Evolutionary conservation across 768 basidiomycete species (phyloP), one percentile per base, ranked within the genome.

Genomic region (Leccinum uliginosum): DNA sequence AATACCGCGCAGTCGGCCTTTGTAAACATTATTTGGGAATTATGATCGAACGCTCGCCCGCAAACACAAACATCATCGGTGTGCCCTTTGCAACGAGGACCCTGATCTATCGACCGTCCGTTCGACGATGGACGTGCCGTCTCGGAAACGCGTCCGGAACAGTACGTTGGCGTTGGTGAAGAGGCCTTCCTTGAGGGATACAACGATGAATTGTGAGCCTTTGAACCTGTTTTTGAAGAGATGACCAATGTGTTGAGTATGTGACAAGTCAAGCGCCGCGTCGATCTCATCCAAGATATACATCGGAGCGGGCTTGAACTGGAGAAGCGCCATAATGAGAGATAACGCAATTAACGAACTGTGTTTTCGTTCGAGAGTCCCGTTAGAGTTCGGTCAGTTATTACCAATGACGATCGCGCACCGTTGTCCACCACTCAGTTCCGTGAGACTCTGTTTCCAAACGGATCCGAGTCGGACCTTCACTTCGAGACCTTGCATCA

Each of bases 281-380:
- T 98, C 97, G 60, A 99, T 96, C 74, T 99, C 97, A 74, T 99
- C 97, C 9, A 99, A 83, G 68, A 99, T 99, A 73, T 98, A 98
- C 93, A 98, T 94, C 3, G 94, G 96, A 15, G 96, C 95, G 8
- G 96, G 95, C 68, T 98, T 98, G 81, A 98, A 98, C 70, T 98
- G 94, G n/a, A 98, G 84, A 17, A 99, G 83, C 0, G 97, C 90
- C 94, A 99, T 96, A 76, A 98, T 98, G 38, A 99, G 80, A 12
- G 96, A 98, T 1, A 99, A 82, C 1, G 97, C 97, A 67, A 99
- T 98, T 61, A 99, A 81, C 0, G 97, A 99, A 62, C 95, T 98
- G 63, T 19, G n/a, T 43, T 43, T 11, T 43, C 40, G 23, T 43
- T 50, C 1, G 38, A 29, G 44, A n/a, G 48, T 47, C 17, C 9